Conservation (phyloP, 352 stramenopile species). For the Pythium rishiriense region DNA sequence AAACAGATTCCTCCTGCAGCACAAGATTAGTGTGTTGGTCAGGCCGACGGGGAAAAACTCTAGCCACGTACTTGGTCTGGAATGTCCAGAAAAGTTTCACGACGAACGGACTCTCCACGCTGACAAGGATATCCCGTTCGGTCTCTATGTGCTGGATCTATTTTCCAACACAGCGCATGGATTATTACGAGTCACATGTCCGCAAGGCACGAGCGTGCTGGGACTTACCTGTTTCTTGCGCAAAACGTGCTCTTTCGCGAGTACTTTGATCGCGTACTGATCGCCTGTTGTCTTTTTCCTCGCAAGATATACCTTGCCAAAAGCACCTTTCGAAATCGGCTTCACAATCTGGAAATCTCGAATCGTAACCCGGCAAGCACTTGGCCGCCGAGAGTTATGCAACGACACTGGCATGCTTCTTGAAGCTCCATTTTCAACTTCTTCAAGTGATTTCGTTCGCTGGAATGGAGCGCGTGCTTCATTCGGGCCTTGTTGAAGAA, state of each 20-base stretch:
- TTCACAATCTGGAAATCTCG: conserved; percentile 90
- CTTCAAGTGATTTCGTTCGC: conserved; percentile 78
- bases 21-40: not conserved
- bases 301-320: conserved; percentile 88
- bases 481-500: conserved; percentile 61
- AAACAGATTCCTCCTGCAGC: conserved; percentile 73
- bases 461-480: conserved; percentile 49
- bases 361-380: conserved; percentile 66
- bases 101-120: conserved; percentile 88
- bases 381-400: conserved; percentile 25
- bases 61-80: conserved; percentile 74
- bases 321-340: conserved; percentile 88
- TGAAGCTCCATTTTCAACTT: conserved; percentile 43
- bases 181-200: not conserved
- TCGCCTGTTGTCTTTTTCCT: conserved; percentile 87
- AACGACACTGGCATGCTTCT: not conserved
- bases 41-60: not conserved
- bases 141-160: conserved; percentile 86
- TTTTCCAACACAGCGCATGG: not conserved
- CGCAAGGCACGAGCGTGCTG: not conserved
- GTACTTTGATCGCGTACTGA: conserved; percentile 91
- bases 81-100: conserved; percentile 92
- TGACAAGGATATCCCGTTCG: conserved; percentile 87
- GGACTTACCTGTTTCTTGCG: conserved; percentile 85
- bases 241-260: conserved; percentile 86